phyloP scores from a whole-genome alignment of 73 alveolate genomes.

The Blepharisma japonicum region DNA sequence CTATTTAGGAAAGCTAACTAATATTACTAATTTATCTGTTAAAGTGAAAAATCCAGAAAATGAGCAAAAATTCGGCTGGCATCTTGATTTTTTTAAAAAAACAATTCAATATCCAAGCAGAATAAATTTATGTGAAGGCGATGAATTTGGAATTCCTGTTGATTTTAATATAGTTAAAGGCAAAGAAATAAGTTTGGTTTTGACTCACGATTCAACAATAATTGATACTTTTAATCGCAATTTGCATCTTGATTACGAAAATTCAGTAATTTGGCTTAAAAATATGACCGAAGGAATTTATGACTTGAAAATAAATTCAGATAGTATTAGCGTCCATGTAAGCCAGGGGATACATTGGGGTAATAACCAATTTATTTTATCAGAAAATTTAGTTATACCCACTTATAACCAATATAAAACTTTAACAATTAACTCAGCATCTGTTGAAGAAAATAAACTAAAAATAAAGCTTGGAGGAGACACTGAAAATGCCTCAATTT shows the following conservation, averaged over 20 bases:
- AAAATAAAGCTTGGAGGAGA: not conserved
- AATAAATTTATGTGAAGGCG: slow-evolving; percentile 11
- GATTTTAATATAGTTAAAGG: not conserved
- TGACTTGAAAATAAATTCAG: too few species aligned
- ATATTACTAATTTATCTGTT: not conserved
- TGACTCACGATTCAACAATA: too few species aligned
- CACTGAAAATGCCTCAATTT: not conserved
- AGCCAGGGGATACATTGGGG: slow-evolving; percentile 2
- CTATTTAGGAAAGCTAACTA: slow-evolving; percentile 13
- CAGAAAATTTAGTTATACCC: not conserved
- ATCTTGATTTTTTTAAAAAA: not conserved
- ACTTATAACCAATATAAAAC: not conserved
- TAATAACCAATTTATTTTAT: not conserved
- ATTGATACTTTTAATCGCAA: too few species aligned
- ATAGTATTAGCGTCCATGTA: too few species aligned
- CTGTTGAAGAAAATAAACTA: not conserved
- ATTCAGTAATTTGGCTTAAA: too few species aligned
- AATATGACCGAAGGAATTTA: too few species aligned
- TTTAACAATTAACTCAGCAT: not conserved
- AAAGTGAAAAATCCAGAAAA: slow-evolving; percentile 4
- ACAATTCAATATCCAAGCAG: not conserved
- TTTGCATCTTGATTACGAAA: too few species aligned
- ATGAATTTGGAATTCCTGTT: slow-evolving; percentile 23
- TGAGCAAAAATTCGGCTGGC: not conserved
- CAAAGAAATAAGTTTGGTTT: too few species aligned